Evolutionary conservation across 2,329 filamentous ascomycete species (phyloP).

Genomic region (Fusarium hostae): DNA sequence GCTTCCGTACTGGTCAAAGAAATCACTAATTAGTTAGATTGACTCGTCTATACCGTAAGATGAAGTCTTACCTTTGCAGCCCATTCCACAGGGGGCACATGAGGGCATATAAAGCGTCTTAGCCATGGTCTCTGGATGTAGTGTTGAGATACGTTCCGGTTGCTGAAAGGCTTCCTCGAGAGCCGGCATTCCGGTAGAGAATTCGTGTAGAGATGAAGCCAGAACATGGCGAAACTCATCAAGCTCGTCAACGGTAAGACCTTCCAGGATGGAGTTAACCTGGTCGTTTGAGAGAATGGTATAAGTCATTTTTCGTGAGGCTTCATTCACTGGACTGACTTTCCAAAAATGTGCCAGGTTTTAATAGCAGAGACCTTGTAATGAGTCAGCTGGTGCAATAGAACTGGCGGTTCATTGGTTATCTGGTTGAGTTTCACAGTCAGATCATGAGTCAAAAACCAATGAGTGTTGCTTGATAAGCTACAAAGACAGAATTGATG

Average conservation of each 20-base stretch:
- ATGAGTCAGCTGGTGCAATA: neutral
- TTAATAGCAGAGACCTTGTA: neutral
- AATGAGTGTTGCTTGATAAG: conserved; percentile 25
- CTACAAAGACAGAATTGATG: conserved; percentile 12
- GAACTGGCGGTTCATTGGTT: neutral
- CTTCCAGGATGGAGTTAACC: conserved; percentile 65
- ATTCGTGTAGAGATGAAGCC: conserved; percentile 67
- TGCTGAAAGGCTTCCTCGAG: conserved; percentile 63
- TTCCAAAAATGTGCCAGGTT: neutral
- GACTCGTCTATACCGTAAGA: neutral
- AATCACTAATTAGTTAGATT: conserved; percentile 61
- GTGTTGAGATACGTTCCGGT: conserved; percentile 62
- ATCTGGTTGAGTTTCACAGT: neutral
- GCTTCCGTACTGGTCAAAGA: conserved; percentile 63
- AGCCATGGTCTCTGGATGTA: conserved; percentile 59
- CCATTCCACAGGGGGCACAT: conserved; percentile 70
- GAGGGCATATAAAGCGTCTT: conserved; percentile 82
- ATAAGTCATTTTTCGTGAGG: conserved; percentile 61
- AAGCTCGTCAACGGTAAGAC: conserved; percentile 63
- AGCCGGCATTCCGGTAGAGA: conserved; percentile 65
- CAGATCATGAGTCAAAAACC: neutral
- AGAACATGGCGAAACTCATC: conserved; percentile 62
- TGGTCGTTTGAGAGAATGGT: conserved; percentile 68
- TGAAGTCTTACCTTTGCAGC: conserved; percentile 68
- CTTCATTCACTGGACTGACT: neutral